Base-by-base conservation (phyloP, 1,139 yeast genomes). In the Nakaseomyces glabratus region DNA sequence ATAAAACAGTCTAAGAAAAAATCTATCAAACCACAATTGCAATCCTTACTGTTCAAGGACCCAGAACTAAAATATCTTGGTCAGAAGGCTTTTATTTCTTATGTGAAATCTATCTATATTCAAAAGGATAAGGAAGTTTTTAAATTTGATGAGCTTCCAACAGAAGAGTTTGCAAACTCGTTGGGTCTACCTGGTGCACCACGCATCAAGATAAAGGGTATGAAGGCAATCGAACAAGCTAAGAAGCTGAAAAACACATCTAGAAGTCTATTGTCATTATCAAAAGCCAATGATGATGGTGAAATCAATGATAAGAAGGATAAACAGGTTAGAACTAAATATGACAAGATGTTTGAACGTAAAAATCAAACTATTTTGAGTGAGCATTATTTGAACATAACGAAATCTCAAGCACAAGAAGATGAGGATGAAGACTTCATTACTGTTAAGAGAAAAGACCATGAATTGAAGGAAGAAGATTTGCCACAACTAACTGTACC, bases 161-260 rank as follows among this genome's bases (percentile, higher is more conserved):
- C 80, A 4, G 96, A 88, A 44, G 80, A 73, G 38, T 86, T 66
- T 60, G 97, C 99, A 2, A 73, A 74, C 38, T 82, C 95, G 9
- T 60, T 88, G 35, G 99, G 99, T 6, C 69, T 90, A 35, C 95
- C 97, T 0, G 95, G 97, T 38, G 95, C 95, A 1, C 99, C 99
- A 28, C 79, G 82, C 49, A 79, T 90, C 47, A 86, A 85, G 58
- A 71, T 88, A 39, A 71, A 72, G 38, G 75, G 72, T 34, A 58
- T 56, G 46, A 60, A 61, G 7, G 61, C 66, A 13, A 52, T 65
- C 16, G 55, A 58, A 33, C 65, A 64, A 40, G 63, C 69, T 19
- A 85, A 82, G 57, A 93, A 80, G 43, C 64, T 73, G 62, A 90
- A 90, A 62, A 90, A 90, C 55, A 75, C 79, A 20, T 78, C 94